These are phyloP conservation scores for Alternaria arbusti DNA, from an alignment of 2,329 filamentous ascomycete species.

Conservation along the genomic window DNA sequence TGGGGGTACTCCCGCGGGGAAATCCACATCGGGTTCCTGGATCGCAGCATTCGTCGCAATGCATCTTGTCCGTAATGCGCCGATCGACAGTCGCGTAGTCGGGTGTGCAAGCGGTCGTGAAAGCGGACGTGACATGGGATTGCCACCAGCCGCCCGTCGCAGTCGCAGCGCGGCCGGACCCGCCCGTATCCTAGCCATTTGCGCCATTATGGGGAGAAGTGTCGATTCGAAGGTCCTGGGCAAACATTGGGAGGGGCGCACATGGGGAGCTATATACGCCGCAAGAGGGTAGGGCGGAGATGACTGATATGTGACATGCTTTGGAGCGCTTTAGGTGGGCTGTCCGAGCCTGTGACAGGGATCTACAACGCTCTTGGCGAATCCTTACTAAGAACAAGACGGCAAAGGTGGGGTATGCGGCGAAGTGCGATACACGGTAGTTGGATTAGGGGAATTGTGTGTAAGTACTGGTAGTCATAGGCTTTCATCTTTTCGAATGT, in stretches of 20 bases:
- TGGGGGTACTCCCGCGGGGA: slow-evolving; percentile 18
- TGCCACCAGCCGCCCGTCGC: slow-evolving; percentile 33
- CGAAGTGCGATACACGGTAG: neutral
- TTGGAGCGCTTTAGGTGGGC: slow-evolving; percentile 6
- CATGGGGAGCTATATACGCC: slow-evolving; percentile 32
- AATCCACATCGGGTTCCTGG: slow-evolving; percentile 24
- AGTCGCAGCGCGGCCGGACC: slow-evolving; percentile 29
- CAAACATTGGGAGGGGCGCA: slow-evolving; percentile 34
- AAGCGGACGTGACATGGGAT: slow-evolving; percentile 9
- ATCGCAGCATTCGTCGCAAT: slow-evolving; percentile 32
- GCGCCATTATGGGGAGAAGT: slow-evolving; percentile 34
- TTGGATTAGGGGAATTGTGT: fast-evolving
- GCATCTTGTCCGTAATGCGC: slow-evolving; percentile 22
- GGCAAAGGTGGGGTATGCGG: slow-evolving; percentile 4
- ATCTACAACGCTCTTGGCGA: slow-evolving; percentile 11
- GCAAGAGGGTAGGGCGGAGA: slow-evolving; percentile 8
- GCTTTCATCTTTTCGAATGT: too few relatives aligned
- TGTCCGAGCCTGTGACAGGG: slow-evolving; percentile 12
- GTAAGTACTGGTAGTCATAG: too few relatives aligned
- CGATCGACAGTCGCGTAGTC: slow-evolving; percentile 10
- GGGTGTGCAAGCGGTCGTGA: slow-evolving; percentile 3
- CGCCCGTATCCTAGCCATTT: slow-evolving; percentile 40
- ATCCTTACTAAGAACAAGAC: slow-evolving; percentile 8
- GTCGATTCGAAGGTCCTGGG: slow-evolving; percentile 16
- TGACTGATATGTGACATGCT: slow-evolving; percentile 22